These are phyloP conservation scores for Yamadazyma trypodendri DNA, from an alignment of 1,139 yeast genomes.

Conservation along the genomic window DNA sequence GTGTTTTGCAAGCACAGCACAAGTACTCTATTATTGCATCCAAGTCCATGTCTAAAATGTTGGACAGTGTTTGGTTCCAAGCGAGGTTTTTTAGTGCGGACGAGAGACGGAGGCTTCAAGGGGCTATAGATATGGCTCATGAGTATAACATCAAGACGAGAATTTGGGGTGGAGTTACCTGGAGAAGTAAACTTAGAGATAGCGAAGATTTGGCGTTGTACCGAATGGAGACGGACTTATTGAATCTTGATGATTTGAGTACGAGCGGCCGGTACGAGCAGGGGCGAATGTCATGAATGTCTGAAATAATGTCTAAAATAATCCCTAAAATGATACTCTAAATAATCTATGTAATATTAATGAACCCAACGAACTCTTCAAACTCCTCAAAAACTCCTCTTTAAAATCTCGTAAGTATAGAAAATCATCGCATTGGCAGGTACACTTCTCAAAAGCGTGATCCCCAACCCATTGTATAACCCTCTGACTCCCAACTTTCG, in stretches of 20 bases:
- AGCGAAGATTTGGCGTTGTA: slow-evolving; percentile 27
- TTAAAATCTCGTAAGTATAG: slow-evolving; percentile 70
- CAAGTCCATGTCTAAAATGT: slow-evolving; percentile 27
- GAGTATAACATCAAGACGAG: slow-evolving; percentile 33
- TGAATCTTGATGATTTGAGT: slow-evolving; percentile 36
- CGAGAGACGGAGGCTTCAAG: slow-evolving; percentile 20
- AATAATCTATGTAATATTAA: neutral
- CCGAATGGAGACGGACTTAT: slow-evolving; percentile 31
- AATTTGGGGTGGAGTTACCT: slow-evolving; percentile 42
- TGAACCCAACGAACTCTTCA: neutral
- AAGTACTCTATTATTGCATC: slow-evolving; percentile 38
- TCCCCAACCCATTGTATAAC: slow-evolving; percentile 81
- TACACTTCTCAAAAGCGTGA: slow-evolving; percentile 76
- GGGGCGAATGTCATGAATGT: no score
- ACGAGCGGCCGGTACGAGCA: slow-evolving; percentile 2
- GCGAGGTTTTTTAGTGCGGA: slow-evolving; percentile 18
- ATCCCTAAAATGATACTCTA: no score
- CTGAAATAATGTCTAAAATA: no score
- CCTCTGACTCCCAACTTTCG: slow-evolving; percentile 51
- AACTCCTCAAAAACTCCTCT: slow-evolving; percentile 21
- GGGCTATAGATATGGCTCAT: slow-evolving; percentile 30
- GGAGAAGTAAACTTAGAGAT: slow-evolving; percentile 32
- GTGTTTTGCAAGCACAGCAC: slow-evolving; percentile 10
- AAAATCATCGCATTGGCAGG: slow-evolving; percentile 92
- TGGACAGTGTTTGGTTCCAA: slow-evolving; percentile 20